Conservation (phyloP, 768 basidiomycete species). For the Panus rudis region DNA sequence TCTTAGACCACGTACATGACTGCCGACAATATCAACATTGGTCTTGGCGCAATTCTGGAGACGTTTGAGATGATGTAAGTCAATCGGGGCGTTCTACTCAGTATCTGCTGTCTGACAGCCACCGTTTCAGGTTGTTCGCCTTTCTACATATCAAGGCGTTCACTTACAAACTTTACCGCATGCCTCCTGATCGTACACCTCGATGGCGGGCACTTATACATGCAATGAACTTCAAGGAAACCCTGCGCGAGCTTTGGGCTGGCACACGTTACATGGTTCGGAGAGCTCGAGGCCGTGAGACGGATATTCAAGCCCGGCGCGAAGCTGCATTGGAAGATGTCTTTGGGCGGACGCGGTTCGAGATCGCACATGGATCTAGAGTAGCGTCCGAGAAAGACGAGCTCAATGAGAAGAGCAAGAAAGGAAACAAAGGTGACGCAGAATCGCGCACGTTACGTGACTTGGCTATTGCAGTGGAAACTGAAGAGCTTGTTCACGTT, state of each 20-base stretch:
- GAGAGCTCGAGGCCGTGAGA: constrained; percentile 48
- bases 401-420: constrained; percentile 4
- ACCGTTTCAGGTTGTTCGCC: constrained; percentile 46
- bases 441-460: too few species aligned
- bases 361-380: constrained; percentile 8
- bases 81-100: constrained; percentile 2
- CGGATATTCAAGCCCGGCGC: constrained; percentile 37
- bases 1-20: constrained; percentile 61
- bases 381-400: neutral
- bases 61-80: constrained; percentile 72
- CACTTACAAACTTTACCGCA: constrained; percentile 55
- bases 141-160: constrained; percentile 70
- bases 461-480: constrained; percentile 30
- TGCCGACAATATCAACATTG: constrained; percentile 65
- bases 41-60: constrained; percentile 59
- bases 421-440: constrained; percentile 6
- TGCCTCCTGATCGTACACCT: constrained; percentile 35
- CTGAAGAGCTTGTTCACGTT: constrained; percentile 36
- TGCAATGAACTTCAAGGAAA: constrained; percentile 66
- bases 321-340: constrained; percentile 29
- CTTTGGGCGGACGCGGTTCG: constrained; percentile 25
- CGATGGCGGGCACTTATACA: constrained; percentile 52
- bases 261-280: constrained; percentile 54
- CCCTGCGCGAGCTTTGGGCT: constrained; percentile 51
- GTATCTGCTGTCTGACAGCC: constrained; percentile 4